Conservation (phyloP, 2,329 filamentous ascomycete species). For the Pezicula rhizophila region DNA sequence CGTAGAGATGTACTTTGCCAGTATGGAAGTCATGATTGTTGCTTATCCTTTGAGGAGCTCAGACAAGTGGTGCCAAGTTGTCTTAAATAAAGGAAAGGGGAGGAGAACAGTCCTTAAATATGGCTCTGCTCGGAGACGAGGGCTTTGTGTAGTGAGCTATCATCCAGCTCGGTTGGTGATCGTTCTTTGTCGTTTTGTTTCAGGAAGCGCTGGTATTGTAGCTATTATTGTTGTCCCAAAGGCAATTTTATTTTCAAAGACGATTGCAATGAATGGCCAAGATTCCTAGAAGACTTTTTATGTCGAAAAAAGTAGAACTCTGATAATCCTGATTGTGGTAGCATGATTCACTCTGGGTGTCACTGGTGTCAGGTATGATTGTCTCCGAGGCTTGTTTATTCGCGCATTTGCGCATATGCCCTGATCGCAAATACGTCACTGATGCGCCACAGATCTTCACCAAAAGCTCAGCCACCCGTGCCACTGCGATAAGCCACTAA, state of each 20-base stretch:
- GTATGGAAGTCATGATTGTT: conserved; percentile 43
- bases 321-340: too few relatives aligned
- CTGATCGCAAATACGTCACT: too few relatives aligned
- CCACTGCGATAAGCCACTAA: too few relatives aligned
- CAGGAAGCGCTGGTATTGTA: conserved; percentile 14
- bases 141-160: conserved; percentile 9
- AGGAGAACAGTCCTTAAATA: conserved; percentile 6
- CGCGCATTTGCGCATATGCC: too few relatives aligned
- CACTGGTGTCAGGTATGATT: too few relatives aligned
- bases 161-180: conserved; percentile 15
- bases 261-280: too few relatives aligned
- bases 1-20: conserved; percentile 50
- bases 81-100: not conserved
- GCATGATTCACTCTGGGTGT: too few relatives aligned
- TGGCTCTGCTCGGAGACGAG: not conserved
- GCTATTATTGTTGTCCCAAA: conserved; percentile 10
- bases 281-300: too few relatives aligned
- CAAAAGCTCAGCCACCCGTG: too few relatives aligned
- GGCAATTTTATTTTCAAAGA: conserved; percentile 1
- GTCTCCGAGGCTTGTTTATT: too few relatives aligned
- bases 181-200: conserved; percentile 8
- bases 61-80: not conserved
- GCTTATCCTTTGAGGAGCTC: not conserved
- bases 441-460: too few relatives aligned
- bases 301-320: too few relatives aligned